Base-by-base conservation (phyloP, 768 basidiomycete species). In the Guyanaporus albipodus region DNA sequence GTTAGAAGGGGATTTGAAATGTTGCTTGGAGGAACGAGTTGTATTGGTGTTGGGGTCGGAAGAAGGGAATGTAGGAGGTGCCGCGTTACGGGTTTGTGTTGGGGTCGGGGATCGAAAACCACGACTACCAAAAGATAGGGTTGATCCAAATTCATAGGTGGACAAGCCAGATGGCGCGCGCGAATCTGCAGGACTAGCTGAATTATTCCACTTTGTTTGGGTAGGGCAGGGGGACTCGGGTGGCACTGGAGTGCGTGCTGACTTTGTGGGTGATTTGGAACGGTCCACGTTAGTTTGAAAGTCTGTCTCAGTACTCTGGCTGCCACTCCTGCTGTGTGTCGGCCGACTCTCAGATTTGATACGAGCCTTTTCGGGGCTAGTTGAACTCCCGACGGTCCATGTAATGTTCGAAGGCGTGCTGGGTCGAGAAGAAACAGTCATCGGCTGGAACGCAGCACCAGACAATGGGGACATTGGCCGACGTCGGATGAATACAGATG, bases 381-480 rank as follows among this genome's bases (percentile, higher is more conserved):
- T 37, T 15, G 71, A 67, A 19, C 70, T 46, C n/a, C 53, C 67
- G 32, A 66, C 55, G 42, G 73, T 79, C 87, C 87, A 89, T n/a
- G 79, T 77, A 42, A 87, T 75, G 61, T 85, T 87, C 2, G 88
- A 89, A 28, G 87, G 87, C 22, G 87, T 86, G 36, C 61, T 59
- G 24, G 76, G 71, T 32, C 73, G 68, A 46, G 75, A 70, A 44
- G 80, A 73, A 19, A 77, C 73, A 7, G 75, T 56, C 69, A 85
- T 70, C 6, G 81, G 74, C 63, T 84, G 85, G 61, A 72, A 87
- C 4, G 78, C 65, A 22, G 75, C 69, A 22, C 72, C 75, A 26
- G 84, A 77, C 28, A 87, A 72, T 6, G 88, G 87, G 28, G 87
- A 89, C n/a, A 76, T 75, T 39, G 87, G 85, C 42, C 85, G 73